Conservation (phyloP, 202 grass and related monocot genomes). For the Musa balbisiana region DNA sequence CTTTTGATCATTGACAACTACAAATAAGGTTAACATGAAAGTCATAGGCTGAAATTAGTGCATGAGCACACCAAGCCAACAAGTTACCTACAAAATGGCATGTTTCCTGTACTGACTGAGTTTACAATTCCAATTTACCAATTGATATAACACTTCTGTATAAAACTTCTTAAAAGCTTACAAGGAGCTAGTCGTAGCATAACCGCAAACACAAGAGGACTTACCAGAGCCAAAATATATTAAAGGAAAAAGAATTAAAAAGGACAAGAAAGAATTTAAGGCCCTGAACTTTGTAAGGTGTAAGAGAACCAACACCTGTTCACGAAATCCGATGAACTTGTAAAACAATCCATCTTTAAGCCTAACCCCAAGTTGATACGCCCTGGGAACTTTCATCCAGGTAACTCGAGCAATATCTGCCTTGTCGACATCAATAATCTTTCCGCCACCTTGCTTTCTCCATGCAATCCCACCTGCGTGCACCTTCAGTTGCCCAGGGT, state of each 20-base stretch:
- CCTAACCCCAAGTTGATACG: constrained; percentile 72
- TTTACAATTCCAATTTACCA: no score
- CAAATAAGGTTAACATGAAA: no score
- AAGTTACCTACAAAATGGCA: background rate
- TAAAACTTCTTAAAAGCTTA: no score
- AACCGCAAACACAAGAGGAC: background rate
- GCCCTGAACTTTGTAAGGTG: background rate
- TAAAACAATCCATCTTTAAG: constrained; percentile 76
- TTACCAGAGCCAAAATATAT: background rate
- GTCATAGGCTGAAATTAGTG: no score
- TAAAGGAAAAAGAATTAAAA: background rate
- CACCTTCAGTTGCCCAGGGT: constrained; percentile 75
- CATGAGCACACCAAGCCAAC: background rate
- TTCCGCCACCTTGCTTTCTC: constrained; percentile 90
- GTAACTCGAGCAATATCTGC: constrained; percentile 56
- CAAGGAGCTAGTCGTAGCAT: no score
- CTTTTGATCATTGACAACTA: no score
- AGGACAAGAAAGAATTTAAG: background rate
- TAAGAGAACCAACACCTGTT: constrained; percentile 42
- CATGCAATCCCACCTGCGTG: constrained; percentile 68
- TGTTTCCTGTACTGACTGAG: background rate
- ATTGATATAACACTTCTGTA: no score
- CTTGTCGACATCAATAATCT: constrained; percentile 61
- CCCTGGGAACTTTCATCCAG: constrained; percentile 82
- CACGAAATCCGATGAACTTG: constrained; percentile 83